Conservation (phyloP, 2,329 filamentous ascomycete species). For the Trichoderma oligosporum region DNA sequence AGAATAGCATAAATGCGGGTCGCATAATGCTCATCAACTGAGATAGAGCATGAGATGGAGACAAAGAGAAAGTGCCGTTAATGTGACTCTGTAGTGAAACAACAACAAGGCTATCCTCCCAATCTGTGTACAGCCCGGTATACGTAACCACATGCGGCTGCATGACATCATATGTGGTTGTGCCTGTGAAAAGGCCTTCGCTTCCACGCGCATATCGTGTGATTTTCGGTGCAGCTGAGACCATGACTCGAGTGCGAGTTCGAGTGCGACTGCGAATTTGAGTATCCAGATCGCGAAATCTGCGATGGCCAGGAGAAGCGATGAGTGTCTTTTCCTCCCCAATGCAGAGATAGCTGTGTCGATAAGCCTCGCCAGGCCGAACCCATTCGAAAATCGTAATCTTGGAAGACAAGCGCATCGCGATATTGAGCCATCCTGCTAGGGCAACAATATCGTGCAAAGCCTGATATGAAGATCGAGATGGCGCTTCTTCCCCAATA, state of each 20-base stretch:
- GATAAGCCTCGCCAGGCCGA: slow-evolving; percentile 29
- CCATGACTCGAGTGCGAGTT: slow-evolving; percentile 31
- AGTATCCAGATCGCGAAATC: too few species aligned
- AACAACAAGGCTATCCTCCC: slow-evolving; percentile 21
- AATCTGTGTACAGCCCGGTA: slow-evolving; percentile 24
- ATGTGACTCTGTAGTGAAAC: background rate
- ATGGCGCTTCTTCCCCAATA: slow-evolving; percentile 19
- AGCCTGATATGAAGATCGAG: slow-evolving; percentile 24
- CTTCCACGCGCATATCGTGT: slow-evolving; percentile 23
- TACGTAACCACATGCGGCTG: slow-evolving; percentile 32
- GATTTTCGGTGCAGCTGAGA: slow-evolving; percentile 30
- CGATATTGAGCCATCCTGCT: slow-evolving; percentile 32
- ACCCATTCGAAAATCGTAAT: slow-evolving; percentile 29
- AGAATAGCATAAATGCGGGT: background rate
- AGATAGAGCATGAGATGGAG: background rate
- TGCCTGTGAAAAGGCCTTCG: slow-evolving; percentile 19
- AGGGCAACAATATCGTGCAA: slow-evolving; percentile 32
- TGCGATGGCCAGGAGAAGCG: background rate
- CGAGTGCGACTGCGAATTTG: too few species aligned
- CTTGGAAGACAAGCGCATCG: slow-evolving; percentile 26
- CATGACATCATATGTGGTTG: slow-evolving; percentile 25
- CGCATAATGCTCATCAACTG: background rate
- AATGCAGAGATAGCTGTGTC: slow-evolving; percentile 24
- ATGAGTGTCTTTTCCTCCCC: slow-evolving; percentile 16
- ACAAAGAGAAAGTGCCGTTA: background rate